A percentile compares a stretch with the other conserved stretches of the same genome.
These are phyloP conservation scores for Amanita phalloides DNA, from an alignment of 768 basidiomycete genomes.

Conservation along the genomic window DNA sequence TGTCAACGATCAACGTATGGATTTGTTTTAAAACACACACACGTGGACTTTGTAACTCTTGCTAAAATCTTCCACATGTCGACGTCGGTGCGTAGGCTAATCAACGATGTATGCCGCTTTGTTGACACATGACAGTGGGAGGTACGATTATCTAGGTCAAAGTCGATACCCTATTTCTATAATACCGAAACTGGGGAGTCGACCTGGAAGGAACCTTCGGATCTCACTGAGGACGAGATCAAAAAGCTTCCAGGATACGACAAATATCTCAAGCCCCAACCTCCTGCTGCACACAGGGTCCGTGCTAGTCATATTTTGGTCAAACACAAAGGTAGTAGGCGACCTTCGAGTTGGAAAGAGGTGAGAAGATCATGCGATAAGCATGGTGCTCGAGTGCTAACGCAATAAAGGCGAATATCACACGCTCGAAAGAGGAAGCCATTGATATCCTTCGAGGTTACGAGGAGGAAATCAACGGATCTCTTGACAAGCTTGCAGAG, in stretches of 20 bases:
- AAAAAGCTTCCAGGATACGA: slow-evolving; percentile 57
- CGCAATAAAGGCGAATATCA: slow-evolving; percentile 58
- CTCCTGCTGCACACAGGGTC: slow-evolving; percentile 36
- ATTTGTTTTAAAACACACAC: background rate
- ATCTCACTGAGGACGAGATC: slow-evolving; percentile 51
- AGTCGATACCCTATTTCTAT: slow-evolving; percentile 80
- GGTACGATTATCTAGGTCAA: slow-evolving; percentile 76
- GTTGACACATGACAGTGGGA: slow-evolving; percentile 46
- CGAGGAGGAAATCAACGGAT: slow-evolving; percentile 47
- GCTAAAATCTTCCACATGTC: slow-evolving; percentile 1
- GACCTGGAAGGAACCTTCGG: slow-evolving; percentile 67
- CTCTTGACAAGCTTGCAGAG: slow-evolving; percentile 55
- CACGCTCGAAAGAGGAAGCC: slow-evolving; percentile 84
- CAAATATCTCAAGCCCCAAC: slow-evolving; percentile 24
- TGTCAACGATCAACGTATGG: too few species aligned
- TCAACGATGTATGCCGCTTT: background rate
- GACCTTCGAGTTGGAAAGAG: slow-evolving; percentile 81
- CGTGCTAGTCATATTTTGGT: slow-evolving; percentile 93
- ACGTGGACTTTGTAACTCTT: background rate
- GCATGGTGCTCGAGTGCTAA: background rate
- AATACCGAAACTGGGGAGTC: slow-evolving; percentile 62
- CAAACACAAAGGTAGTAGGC: slow-evolving; percentile 76
- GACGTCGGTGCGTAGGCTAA: slow-evolving; percentile 4
- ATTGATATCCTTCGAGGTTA: slow-evolving; percentile 62
- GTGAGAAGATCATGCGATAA: slow-evolving; percentile 25